Conservation (phyloP, 2,329 filamentous ascomycete species). For the Mycosphaerella sp. region DNA sequence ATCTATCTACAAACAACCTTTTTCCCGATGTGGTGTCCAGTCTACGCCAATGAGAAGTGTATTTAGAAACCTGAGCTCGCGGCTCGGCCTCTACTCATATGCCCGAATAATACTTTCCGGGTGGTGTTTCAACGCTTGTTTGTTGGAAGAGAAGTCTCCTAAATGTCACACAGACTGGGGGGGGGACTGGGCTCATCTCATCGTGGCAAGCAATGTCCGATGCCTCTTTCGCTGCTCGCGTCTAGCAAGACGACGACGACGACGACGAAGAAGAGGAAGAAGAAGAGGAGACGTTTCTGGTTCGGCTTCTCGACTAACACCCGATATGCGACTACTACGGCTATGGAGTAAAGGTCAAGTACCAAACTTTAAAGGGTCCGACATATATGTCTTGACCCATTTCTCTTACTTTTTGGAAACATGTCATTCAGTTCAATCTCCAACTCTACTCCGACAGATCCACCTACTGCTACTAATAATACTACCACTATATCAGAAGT, state of each 20-base stretch:
- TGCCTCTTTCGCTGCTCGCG: background rate
- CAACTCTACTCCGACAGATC: background rate
- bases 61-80: slow-evolving; percentile 2
- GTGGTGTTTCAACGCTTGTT: slow-evolving; percentile 1
- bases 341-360: background rate
- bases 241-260: too few species aligned
- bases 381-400: slow-evolving; percentile 7
- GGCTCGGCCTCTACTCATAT: background rate
- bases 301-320: too few species aligned
- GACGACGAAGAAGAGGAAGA: too few species aligned
- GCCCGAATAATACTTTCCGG: background rate
- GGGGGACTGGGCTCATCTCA: too few species aligned
- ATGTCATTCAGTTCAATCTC: slow-evolving; percentile 13
- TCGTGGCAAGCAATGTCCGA: too few species aligned
- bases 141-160: too few species aligned
- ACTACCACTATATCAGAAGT: background rate
- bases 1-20: slow-evolving; percentile 1
- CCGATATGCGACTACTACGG: too few species aligned
- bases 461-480: background rate
- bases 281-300: too few species aligned
- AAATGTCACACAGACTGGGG: too few species aligned
- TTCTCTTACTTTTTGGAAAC: background rate
- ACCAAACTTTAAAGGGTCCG: background rate
- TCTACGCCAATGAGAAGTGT: background rate
- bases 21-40: background rate